A percentile compares a stretch with the other conserved stretches of the same genome.
These are phyloP conservation scores for Cyberlindnera samutprakarnensis DNA, from an alignment of 805 yeast genomes.

Conservation along the genomic window DNA sequence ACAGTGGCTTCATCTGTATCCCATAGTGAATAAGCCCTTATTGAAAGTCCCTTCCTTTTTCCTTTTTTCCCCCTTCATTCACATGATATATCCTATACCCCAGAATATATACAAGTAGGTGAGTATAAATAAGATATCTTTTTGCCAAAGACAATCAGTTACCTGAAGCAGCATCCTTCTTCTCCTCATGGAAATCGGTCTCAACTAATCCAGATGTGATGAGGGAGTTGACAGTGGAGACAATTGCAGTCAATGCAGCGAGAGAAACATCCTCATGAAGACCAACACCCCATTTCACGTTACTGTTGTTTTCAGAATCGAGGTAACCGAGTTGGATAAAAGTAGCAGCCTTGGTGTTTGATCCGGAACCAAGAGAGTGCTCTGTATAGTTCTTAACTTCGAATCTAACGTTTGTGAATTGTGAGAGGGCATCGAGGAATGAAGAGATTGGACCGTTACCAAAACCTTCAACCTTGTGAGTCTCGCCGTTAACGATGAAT, in stretches of 20 bases:
- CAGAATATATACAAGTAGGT: no score
- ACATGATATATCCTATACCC: no score
- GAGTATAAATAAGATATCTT: no score
- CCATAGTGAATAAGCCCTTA: no score
- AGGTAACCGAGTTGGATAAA: conserved; percentile 53
- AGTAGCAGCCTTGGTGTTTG: conserved; percentile 68
- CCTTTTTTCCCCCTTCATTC: no score
- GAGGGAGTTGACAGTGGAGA: conserved; percentile 51
- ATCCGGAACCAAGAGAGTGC: conserved; percentile 67
- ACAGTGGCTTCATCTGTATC: no score
- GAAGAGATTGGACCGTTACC: conserved; percentile 82
- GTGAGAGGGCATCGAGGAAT: conserved; percentile 55
- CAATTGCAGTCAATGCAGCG: conserved; percentile 67
- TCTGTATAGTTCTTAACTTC: conserved; percentile 65
- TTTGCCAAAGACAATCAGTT: no score
- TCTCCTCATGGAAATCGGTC: conserved; percentile 1
- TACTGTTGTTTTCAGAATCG: conserved; percentile 33
- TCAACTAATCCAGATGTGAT: conserved; percentile 17
- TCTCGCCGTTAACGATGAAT: conserved; percentile 24
- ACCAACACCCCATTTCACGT: conserved; percentile 82
- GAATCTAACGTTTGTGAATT: conserved; percentile 41
- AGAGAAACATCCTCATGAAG: conserved; percentile 83
- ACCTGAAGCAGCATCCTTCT: conserved; percentile 1
- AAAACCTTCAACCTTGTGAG: conserved; percentile 37
- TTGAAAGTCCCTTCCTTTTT: no score